Evolutionary conservation across 75 land plant species (phyloP), one percentile per base, ranked within the genome.

Genomic region (Sequoia sempervirens): DNA sequence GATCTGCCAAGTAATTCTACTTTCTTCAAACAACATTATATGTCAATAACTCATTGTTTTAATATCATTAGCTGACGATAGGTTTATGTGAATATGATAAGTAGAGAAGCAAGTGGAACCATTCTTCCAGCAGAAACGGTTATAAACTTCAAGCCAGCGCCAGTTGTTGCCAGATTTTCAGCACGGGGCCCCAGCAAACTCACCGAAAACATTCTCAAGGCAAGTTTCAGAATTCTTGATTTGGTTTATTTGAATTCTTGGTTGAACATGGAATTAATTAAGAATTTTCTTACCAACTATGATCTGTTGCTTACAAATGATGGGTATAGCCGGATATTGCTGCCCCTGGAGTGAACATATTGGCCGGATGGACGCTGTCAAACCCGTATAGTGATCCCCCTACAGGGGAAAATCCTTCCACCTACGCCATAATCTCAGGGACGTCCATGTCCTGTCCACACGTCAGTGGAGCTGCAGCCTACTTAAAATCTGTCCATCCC

Each of bases 91-190:
- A 78, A 70, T 30, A 52, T 78, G 9, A 10, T 40, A 8, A 28
- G 41, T 64, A 81, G 82, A 54, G 23, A 36, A 2, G 20, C 80
- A 26, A 84, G 8, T 18, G 85, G 46, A 28, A 53, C 64, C 64
- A 52, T 80, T 54, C 52, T 58, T 26, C 50, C 54, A 20, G 83
- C 80, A 56, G 61, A 80, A 36, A 84, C 80, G 23, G 40, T 34
- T 45, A 17, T 84, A 45, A 53, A 23, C 17, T 72, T n/a, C 70
- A 75, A 81, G 83, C 46, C 89, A 36, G 87, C 92, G 32, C 96
- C 94, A 26, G 87, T 83, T 38, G 94, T 95, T 23, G 96, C 97
- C 2, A 47, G 73, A 61, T 95, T 95, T 82, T 95, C 97, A 30
- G 83, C 90, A 30, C 80, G 89, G 3, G 93, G 93, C 1, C 93